Conservation (phyloP, 164 flowering plant species). For the Stephania japonica region DNA sequence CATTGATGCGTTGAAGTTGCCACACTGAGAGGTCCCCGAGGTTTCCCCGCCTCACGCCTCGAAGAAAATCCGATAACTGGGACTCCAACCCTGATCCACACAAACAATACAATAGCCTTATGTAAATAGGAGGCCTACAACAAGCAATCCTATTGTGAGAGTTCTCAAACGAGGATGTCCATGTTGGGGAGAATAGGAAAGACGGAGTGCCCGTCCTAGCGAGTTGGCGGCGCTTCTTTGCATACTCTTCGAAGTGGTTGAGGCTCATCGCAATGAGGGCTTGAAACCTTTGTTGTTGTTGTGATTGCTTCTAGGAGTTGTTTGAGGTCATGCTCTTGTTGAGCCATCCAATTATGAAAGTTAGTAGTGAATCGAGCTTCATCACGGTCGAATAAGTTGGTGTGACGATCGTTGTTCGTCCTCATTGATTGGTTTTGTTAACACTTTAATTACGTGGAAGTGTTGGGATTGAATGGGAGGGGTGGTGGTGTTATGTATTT, state of each 20-base stretch:
- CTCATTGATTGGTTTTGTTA: too few relatives aligned
- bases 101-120: conserved; percentile 22
- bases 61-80: conserved; percentile 19
- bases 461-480: too few relatives aligned
- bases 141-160: conserved; percentile 12
- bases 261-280: conserved; percentile 19
- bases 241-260: conserved; percentile 33
- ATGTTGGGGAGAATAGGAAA: conserved; percentile 27
- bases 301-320: background rate
- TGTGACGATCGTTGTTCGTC: too few relatives aligned
- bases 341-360: background rate
- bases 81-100: conserved; percentile 26
- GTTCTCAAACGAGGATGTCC: conserved; percentile 11
- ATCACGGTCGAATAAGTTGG: too few relatives aligned
- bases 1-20: conserved; percentile 28
- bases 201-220: conserved; percentile 19
- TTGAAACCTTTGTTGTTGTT: background rate
- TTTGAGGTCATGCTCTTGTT: conserved; percentile 1
- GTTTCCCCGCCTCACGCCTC: conserved; percentile 19
- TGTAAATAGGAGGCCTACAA: conserved; percentile 19
- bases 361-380: background rate
- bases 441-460: too few relatives aligned
- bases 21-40: conserved; percentile 9
- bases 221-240: conserved; percentile 15
- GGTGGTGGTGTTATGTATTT: too few relatives aligned